Percentiles rank a stretch among this genome's conserved stretches.
Conservation (phyloP, 768 basidiomycete species). For the Paxillus ammoniavirescens region DNA sequence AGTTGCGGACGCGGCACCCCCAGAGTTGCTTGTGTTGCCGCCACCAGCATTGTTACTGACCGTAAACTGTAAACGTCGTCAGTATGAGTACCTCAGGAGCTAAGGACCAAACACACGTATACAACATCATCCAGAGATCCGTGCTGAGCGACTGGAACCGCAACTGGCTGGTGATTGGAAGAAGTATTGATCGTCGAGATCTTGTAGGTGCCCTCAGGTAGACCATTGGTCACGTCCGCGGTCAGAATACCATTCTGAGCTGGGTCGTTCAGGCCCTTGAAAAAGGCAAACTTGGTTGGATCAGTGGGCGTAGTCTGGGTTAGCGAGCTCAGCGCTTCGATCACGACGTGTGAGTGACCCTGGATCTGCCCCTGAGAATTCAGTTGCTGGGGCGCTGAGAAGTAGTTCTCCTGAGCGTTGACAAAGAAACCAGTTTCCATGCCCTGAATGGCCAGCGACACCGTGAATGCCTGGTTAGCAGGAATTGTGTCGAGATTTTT, state of each 20-base stretch:
- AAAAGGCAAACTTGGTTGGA: slow-evolving; percentile 55
- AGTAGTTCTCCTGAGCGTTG: slow-evolving; percentile 53
- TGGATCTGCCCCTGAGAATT: slow-evolving; percentile 50
- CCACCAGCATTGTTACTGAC: slow-evolving; percentile 14
- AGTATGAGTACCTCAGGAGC: slow-evolving; percentile 2
- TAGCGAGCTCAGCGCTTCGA: slow-evolving; percentile 43
- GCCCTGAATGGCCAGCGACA: slow-evolving; percentile 46
- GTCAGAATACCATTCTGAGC: slow-evolving; percentile 49
- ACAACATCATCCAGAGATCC: slow-evolving; percentile 57
- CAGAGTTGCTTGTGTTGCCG: slow-evolving; percentile 5
- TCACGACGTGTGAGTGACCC: slow-evolving; percentile 59
- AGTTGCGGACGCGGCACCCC: neutral
- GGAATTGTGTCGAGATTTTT: slow-evolving; percentile 44
- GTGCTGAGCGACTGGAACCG: slow-evolving; percentile 61
- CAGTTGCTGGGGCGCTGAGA: slow-evolving; percentile 55
- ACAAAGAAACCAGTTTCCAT: slow-evolving; percentile 56
- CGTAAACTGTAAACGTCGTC: slow-evolving; percentile 31
- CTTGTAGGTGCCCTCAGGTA: slow-evolving; percentile 59
- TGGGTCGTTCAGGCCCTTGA: slow-evolving; percentile 46
- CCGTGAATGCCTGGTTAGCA: slow-evolving; percentile 48
- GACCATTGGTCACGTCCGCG: slow-evolving; percentile 50
- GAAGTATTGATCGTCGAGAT: slow-evolving; percentile 56
- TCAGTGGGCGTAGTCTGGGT: slow-evolving; percentile 47
- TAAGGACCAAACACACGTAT: slow-evolving; percentile 44
- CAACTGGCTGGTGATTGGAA: slow-evolving; percentile 57